Conservation (phyloP, 164 flowering plant genomes). For the Nymphaea colorata region DNA sequence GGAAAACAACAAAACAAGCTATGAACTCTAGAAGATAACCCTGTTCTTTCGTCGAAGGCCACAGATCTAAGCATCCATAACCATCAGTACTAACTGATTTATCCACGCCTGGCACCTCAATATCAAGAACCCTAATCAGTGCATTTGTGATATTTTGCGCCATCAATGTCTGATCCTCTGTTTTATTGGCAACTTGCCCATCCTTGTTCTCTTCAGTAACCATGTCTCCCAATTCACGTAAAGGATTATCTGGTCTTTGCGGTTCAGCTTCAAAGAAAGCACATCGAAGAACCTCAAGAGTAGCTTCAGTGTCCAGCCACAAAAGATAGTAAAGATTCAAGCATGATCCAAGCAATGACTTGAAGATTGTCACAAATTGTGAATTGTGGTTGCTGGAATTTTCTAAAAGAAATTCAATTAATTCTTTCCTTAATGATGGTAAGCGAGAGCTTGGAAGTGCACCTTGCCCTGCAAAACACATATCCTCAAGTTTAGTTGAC, state of each 20-base stretch:
- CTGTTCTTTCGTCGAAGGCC: slow-evolving; percentile 75
- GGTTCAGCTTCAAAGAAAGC: slow-evolving; percentile 51
- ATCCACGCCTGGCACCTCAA: slow-evolving; percentile 19
- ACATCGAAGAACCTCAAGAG: slow-evolving; percentile 68
- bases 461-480: slow-evolving; percentile 72
- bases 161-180: slow-evolving; percentile 20
- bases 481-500: neutral
- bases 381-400: slow-evolving; percentile 30
- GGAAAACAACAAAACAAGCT: slow-evolving; percentile 51
- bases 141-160: slow-evolving; percentile 52
- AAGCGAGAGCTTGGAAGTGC: slow-evolving; percentile 46
- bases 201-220: slow-evolving; percentile 19
- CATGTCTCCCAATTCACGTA: slow-evolving; percentile 18
- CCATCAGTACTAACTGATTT: slow-evolving; percentile 19
- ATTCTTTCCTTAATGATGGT: slow-evolving; percentile 64
- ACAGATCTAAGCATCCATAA: slow-evolving; percentile 21
- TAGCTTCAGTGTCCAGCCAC: slow-evolving; percentile 81
- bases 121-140: slow-evolving; percentile 45
- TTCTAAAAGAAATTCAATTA: slow-evolving; percentile 65
- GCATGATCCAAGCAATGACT: slow-evolving; percentile 17
- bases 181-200: slow-evolving; percentile 8
- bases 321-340: slow-evolving; percentile 59
- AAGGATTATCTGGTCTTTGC: slow-evolving; percentile 12
- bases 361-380: slow-evolving; percentile 17
- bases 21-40: slow-evolving; percentile 64